Conservation (phyloP, 108 stramenopile species). For the Cyclotella kingstonii region DNA sequence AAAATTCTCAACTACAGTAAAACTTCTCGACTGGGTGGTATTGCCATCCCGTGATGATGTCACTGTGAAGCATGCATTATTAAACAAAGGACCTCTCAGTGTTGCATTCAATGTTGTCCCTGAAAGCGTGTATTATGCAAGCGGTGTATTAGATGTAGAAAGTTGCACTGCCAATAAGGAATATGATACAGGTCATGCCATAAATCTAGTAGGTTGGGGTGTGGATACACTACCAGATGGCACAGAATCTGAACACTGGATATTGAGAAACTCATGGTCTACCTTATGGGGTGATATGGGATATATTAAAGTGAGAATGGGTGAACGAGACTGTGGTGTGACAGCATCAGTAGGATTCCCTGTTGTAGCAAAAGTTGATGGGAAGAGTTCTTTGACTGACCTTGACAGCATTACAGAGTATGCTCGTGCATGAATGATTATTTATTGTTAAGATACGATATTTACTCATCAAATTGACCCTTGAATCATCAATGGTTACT, state of each 20-base stretch:
- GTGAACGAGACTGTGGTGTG: conserved; percentile 31
- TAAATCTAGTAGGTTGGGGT: conserved; percentile 39
- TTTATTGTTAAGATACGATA: too few species aligned
- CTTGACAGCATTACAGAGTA: background rate
- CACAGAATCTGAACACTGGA: conserved; percentile 39
- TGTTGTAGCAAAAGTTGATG: conserved; percentile 1
- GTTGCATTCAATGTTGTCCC: conserved; percentile 21
- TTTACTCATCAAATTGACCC: too few species aligned
- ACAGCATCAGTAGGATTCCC: conserved; percentile 27
- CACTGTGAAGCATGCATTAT: conserved; percentile 23
- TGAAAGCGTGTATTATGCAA: conserved; percentile 26
- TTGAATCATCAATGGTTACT: too few species aligned
- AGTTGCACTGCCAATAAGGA: conserved; percentile 15
- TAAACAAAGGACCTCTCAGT: conserved; percentile 17
- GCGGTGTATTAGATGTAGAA: conserved; percentile 24
- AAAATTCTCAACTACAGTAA: background rate
- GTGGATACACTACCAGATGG: conserved; percentile 21
- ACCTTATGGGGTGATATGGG: conserved; percentile 52
- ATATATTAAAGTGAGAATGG: conserved; percentile 36
- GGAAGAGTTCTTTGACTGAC: conserved; percentile 4
- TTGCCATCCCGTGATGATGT: conserved; percentile 26
- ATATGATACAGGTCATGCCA: conserved; percentile 24
- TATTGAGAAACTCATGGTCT: conserved; percentile 56
- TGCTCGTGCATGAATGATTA: background rate
- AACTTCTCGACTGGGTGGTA: conserved; percentile 17